Percentiles rank a stretch among this genome's conserved stretches.
Conservation (phyloP, 2,329 filamentous ascomycete species). For the Penicillium carneum region DNA sequence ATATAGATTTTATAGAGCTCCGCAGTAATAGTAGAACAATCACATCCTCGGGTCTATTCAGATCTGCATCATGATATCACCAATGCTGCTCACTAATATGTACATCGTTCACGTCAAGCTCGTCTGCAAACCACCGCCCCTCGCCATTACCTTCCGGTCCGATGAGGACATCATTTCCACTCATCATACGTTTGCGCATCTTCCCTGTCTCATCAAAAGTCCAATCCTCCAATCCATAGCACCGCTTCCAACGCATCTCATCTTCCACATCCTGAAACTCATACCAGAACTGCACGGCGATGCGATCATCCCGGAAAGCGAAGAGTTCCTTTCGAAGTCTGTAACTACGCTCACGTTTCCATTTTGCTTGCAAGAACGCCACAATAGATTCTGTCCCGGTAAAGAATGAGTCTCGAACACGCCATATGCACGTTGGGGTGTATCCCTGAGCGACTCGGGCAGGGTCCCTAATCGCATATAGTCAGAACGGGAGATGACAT, state of each 20-base stretch:
- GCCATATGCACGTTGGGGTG: conserved; percentile 78
- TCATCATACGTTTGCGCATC: conserved; percentile 59
- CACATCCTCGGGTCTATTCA: neutral
- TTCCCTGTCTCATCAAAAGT: conserved; percentile 56
- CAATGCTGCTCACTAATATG: conserved; percentile 40
- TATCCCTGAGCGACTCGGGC: conserved; percentile 73
- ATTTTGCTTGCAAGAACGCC: conserved; percentile 74
- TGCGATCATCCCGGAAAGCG: conserved; percentile 75
- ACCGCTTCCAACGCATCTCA: conserved; percentile 75
- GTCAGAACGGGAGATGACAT: conserved; percentile 15
- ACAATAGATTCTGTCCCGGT: conserved; percentile 72
- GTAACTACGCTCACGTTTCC: conserved; percentile 75
- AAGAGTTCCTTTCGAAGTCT: conserved; percentile 83
- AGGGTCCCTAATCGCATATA: conserved; percentile 63
- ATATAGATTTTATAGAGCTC: neutral
- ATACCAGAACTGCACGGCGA: conserved; percentile 91
- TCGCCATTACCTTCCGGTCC: conserved; percentile 52
- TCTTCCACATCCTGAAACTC: conserved; percentile 74
- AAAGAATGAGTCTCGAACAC: conserved; percentile 76
- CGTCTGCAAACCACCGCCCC: conserved; percentile 56
- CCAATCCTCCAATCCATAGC: conserved; percentile 73
- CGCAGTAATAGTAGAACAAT: neutral
- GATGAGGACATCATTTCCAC: conserved; percentile 56
- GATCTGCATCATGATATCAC: neutral
- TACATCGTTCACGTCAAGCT: conserved; percentile 51